phyloP scores from a whole-genome alignment of 495 filamentous ascomycete species.

The Talaromyces trachyspermus region DNA sequence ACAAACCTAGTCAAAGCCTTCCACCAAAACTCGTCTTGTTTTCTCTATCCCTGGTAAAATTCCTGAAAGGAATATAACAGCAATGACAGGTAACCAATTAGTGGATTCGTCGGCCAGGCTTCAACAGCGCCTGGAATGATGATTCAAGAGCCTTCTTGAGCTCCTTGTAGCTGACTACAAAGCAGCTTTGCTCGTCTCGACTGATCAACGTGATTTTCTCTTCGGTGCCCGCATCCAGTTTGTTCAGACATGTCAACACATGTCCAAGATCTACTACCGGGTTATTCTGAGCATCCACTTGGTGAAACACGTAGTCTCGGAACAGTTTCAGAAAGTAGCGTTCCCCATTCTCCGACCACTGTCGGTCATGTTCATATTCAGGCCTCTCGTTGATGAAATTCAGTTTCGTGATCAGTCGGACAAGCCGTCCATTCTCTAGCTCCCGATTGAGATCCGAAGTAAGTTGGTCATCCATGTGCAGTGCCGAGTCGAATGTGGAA shows the following conservation, averaged over 20 bases:
- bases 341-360: conserved; percentile 85
- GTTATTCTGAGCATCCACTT: conserved; percentile 74
- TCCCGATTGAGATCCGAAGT: conserved; percentile 63
- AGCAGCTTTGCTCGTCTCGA: conserved; percentile 77
- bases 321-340: conserved; percentile 90
- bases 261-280: conserved; percentile 79
- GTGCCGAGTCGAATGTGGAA: conserved; percentile 60
- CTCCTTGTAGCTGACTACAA: conserved; percentile 83
- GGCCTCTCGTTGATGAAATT: conserved; percentile 81
- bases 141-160: conserved; percentile 69
- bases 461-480: conserved; percentile 70
- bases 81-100: conserved; percentile 15
- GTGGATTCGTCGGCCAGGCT: conserved; percentile 41
- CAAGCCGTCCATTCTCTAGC: conserved; percentile 83
- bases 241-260: conserved; percentile 75
- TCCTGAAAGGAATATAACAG: too few species aligned
- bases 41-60: too few species aligned
- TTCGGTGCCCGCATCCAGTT: conserved; percentile 82
- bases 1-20: too few species aligned
- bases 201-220: conserved; percentile 82
- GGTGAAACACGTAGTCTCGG: conserved; percentile 95
- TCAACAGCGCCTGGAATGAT: conserved; percentile 73
- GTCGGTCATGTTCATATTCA: conserved; percentile 63
- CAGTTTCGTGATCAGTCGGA: conserved; percentile 77
- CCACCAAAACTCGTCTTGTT: too few species aligned